Evolutionary conservation across 208 protist genomes (phyloP).

Genomic region (Trypanosomatidae sp.): DNA sequence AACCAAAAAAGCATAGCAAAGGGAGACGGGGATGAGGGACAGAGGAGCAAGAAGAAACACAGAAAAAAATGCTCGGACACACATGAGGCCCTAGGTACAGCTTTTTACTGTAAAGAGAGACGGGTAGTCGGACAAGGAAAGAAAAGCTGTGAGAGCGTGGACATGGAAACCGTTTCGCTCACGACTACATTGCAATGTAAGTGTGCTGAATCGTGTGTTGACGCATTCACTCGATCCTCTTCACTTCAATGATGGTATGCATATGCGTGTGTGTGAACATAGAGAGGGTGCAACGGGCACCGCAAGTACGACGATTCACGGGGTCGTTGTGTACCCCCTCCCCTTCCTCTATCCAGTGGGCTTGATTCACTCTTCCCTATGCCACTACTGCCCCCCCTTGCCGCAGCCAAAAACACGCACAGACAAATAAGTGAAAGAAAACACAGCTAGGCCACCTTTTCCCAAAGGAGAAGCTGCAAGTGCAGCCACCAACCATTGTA

Average conservation of each 20-base stretch:
- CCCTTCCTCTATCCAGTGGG: no score
- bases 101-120: neutral
- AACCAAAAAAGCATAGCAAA: neutral
- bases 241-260: neutral
- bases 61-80: neutral
- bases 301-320: neutral
- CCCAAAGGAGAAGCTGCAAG: constrained; percentile 63
- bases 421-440: neutral
- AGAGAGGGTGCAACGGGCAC: neutral
- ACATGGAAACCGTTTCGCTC: neutral
- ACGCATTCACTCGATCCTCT: neutral
- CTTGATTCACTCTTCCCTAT: neutral
- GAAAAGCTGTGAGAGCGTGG: neutral
- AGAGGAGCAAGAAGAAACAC: constrained; percentile 7
- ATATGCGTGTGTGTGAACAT: neutral
- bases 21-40: neutral
- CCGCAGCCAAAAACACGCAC: neutral
- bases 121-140: neutral
- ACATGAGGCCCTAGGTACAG: no score
- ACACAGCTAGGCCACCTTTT: constrained; percentile 31
- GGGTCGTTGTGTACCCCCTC: neutral
- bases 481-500: constrained; percentile 79
- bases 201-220: neutral
- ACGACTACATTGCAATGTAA: neutral
- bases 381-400: neutral